Conservation (phyloP, 768 basidiomycete genomes). For the Collybia sordida region DNA sequence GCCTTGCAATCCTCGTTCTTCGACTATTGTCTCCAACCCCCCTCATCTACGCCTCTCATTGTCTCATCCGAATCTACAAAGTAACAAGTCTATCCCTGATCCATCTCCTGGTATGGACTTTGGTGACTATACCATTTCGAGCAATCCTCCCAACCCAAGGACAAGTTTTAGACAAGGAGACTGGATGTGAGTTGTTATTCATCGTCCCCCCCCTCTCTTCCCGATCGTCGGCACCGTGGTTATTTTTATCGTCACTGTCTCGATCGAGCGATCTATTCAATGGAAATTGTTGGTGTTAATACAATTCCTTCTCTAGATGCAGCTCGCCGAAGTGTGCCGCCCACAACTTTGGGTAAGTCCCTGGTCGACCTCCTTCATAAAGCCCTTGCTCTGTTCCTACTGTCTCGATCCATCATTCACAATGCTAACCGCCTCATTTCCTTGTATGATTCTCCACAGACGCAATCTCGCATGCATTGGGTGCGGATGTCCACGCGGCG, state of each 20-base stretch:
- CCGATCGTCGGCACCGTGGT: conserved; percentile 6
- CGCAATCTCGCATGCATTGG: conserved; percentile 78
- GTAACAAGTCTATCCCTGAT: conserved; percentile 13
- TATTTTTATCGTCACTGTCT: conserved; percentile 23
- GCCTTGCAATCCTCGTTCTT: conserved; percentile 15
- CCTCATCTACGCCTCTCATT: conserved; percentile 22
- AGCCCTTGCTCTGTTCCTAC: conserved; percentile 2
- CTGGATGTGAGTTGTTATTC: conserved; percentile 64
- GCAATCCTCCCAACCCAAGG: conserved; percentile 70
- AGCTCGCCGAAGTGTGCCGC: conserved; percentile 67
- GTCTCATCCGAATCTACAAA: conserved; percentile 27
- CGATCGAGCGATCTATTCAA: conserved; percentile 14
- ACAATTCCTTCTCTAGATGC: conserved; percentile 48
- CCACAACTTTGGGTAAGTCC: conserved; percentile 82
- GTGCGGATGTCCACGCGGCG: conserved; percentile 62
- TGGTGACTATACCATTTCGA: conserved; percentile 58
- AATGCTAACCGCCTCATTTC: conserved; percentile 48
- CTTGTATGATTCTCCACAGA: conserved; percentile 54
- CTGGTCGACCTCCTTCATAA: conserved; percentile 15
- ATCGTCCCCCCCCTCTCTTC: conserved; percentile 12
- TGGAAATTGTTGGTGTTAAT: conserved; percentile 11
- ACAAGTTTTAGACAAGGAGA: conserved; percentile 68
- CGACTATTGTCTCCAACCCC: conserved; percentile 13
- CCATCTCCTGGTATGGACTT: conserved; percentile 13
- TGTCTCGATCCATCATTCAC: conserved; percentile 13